Base-by-base conservation (phyloP, 495 filamentous ascomycete species). In the Lasiosphaeris hirsuta region DNA sequence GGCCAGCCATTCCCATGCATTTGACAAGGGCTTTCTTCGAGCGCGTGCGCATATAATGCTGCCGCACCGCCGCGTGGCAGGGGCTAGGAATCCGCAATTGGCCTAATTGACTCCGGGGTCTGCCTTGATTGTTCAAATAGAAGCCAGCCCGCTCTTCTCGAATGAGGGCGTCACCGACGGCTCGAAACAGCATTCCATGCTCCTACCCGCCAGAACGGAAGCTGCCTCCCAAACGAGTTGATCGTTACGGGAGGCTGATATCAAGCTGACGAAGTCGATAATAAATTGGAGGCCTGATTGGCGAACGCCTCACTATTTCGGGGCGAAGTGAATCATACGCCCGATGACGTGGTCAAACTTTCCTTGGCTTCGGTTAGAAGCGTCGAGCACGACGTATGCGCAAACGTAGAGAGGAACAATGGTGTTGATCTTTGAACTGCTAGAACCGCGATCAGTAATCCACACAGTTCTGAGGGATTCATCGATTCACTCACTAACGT, bases 91-190 rank as follows among this genome's bases (percentile, higher is more conserved):
- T 33, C 10, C 7, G 9, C 36, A 34, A 47, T 58, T 30, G 41
- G 49, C 0, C 38, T n/a, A 33, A 13, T 45, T 43, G 46, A 49
- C 23, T 23, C 34, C 36, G 34, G 56, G 46, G 11, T 43, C 9
- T 51, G 34, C 23, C 23, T 51, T 41, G 36, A 51, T 48, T 51
- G 34, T 47, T 46, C 56, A 50, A 44, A 57, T 59, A 52, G 58
- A 58, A 54, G 61, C 52, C 40, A 58, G 33, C 33, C 42, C 47
- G 46, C 39, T 56, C 44, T 66, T 66, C 61, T 66, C 61, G 64
- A 66, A 60, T 51, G 43, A 39, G 43, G 49, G 38, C 47, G 11
- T 34, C 42, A 41, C 30, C 10, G 9, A 41, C 56, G 56, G 56
- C 45, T 54, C 15, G 40, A 40, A 43, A 51, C 61, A 63, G 57